Conservation (phyloP, 2,329 filamentous ascomycete species). For the Trichophyton mentagrophytes region DNA sequence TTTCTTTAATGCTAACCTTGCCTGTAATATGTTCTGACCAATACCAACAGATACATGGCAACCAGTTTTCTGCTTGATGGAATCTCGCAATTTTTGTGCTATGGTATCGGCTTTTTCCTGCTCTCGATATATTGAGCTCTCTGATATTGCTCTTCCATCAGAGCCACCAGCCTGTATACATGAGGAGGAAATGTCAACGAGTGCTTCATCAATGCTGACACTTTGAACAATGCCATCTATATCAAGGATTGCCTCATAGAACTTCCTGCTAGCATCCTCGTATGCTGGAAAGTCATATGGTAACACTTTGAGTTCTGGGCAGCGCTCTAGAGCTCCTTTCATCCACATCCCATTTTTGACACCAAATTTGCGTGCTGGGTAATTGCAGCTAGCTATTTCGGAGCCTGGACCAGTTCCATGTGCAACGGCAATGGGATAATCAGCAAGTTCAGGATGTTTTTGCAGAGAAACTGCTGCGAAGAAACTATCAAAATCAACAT, state of each 20-base stretch:
- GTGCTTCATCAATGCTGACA: constrained; percentile 89
- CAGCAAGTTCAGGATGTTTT: constrained; percentile 57
- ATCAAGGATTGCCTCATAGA: constrained; percentile 72
- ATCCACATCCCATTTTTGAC: constrained; percentile 99
- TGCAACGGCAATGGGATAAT: constrained; percentile 77
- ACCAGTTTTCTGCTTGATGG: constrained; percentile 60
- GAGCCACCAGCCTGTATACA: constrained; percentile 55
- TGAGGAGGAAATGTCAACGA: constrained; percentile 66
- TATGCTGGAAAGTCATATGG: constrained; percentile 93
- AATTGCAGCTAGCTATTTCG: constrained; percentile 97
- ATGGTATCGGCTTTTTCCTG: constrained; percentile 66
- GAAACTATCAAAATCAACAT: constrained; percentile 97
- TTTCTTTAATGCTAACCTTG: constrained; percentile 78
- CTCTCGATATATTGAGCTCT: constrained; percentile 62
- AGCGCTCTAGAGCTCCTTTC: constrained; percentile 73
- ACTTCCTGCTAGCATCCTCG: constrained; percentile 75
- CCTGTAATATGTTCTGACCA: constrained; percentile 76
- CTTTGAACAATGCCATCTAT: constrained; percentile 80
- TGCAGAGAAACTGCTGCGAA: constrained; percentile 88
- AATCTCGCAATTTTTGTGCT: constrained; percentile 51
- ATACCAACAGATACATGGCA: constrained; percentile 90
- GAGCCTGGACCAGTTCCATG: constrained; percentile 76
- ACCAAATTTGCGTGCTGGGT: constrained; percentile 71
- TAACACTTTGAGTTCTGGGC: constrained; percentile 74
- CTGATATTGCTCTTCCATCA: constrained; percentile 50